Evolutionary conservation across 495 filamentous ascomycete species (phyloP), one percentile per base, ranked within the genome.

Genomic region (Hypoxylon perforatum): DNA sequence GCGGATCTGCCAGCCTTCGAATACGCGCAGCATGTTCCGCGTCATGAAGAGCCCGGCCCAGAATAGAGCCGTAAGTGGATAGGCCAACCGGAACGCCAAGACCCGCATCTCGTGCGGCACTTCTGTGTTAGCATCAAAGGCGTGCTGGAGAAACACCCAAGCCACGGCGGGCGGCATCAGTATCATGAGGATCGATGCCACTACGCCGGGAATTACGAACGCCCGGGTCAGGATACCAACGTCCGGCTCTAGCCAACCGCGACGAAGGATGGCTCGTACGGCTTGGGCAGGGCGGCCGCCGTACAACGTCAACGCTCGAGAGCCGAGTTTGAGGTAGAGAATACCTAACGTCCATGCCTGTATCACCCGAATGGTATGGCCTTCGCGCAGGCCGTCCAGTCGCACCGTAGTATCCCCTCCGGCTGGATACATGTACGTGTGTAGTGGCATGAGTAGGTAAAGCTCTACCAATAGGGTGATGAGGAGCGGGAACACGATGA

Each of bases 341-440:
- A 98, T 86, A 8, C 96, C 96, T 2, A 98, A 79, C 0, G 93
- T 96, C 93, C 96, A 99, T 67, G 92, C 87, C 74, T 98, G 94
- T 56, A 97, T 87, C 52, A 97, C 84, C 67, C 96, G 91, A 38
- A 98, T 86, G 35, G 91, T 90, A 71, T 97, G 93, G 7, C 57
- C 61, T 15, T 66, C 70, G 22, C 53, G 56, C 1, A 61, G 22
- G 1, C 44, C 62, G 14, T 70, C 60, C 0, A 72, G 41, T 1
- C 78, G 77, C 28, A 88, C 79, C 12, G 79, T 70, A 45, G 69
- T 69, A 0, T 57, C 63, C 0, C 72, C 59, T 15, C 71, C 51
- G 41, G 54, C 62, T 64, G 73, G 75, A 60, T 82, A 79, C 78
- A 93, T 84, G 69, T 94, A 91, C 3, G 94, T 96, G 75, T 98